Conservation (phyloP, 768 basidiomycete genomes). For the Rhizopogon roseolus region DNA sequence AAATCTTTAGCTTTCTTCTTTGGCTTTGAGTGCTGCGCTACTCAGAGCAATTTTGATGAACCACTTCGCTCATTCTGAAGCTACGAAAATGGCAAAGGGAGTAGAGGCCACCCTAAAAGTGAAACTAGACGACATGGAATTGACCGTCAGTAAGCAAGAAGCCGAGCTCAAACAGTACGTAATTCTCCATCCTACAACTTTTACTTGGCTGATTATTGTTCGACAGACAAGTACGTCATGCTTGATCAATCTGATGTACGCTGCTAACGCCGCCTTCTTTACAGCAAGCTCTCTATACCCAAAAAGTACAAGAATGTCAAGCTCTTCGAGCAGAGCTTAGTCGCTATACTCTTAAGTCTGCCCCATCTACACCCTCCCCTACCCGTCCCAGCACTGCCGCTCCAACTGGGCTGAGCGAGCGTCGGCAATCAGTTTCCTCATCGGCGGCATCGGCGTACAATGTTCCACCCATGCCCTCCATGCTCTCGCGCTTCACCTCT, state of each 20-base stretch:
- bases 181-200: conserved; percentile 6
- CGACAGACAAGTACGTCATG: conserved; percentile 54
- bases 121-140: conserved; percentile 64
- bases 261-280: conserved; percentile 14
- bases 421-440: conserved; percentile 27
- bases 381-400: conserved; percentile 22
- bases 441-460: conserved; percentile 31
- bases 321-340: conserved; percentile 61
- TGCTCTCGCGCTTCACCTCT: conserved; percentile 48
- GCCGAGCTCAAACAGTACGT: conserved; percentile 69
- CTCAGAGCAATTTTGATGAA: conserved; percentile 82
- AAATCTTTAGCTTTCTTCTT: conserved; percentile 50
- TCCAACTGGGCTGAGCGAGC: conserved; percentile 18
- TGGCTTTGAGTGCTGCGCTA: conserved; percentile 72
- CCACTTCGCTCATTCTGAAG: conserved; percentile 75
- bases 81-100: conserved; percentile 60
- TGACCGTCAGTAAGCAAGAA: conserved; percentile 54
- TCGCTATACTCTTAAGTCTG: conserved; percentile 38
- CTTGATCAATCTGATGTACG: conserved; percentile 4
- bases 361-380: conserved; percentile 16
- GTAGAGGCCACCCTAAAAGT: conserved; percentile 58
- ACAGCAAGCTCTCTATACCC: conserved; percentile 56
- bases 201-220: conserved; percentile 18
- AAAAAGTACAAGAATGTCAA: conserved; percentile 71
- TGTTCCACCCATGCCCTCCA: conserved; percentile 33